Evolutionary conservation across 2,329 filamentous ascomycete genomes (phyloP).

Genomic region (Penicillium oxalicum): DNA sequence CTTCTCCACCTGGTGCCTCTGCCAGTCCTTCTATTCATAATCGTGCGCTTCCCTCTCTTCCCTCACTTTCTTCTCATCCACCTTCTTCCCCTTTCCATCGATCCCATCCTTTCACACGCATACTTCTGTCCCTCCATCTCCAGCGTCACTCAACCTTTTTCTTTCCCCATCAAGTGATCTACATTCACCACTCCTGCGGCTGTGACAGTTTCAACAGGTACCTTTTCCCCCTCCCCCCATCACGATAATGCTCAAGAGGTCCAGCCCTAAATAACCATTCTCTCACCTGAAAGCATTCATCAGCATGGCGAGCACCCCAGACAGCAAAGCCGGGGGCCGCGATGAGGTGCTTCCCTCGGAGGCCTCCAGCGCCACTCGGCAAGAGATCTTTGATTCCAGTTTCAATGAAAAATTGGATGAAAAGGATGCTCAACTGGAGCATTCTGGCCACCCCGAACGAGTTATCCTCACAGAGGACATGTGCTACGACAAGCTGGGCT

Average conservation of each 20-base stretch:
- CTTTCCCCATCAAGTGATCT: neutral
- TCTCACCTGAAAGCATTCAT: neutral
- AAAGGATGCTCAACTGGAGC: conserved; percentile 21
- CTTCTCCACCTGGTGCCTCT: neutral
- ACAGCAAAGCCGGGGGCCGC: conserved; percentile 13
- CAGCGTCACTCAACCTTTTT: neutral
- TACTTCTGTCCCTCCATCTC: neutral
- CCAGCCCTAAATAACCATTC: neutral
- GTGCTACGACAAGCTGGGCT: conserved; percentile 62
- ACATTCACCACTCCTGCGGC: neutral
- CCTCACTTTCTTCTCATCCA: neutral
- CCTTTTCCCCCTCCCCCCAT: neutral
- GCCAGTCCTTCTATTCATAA: neutral
- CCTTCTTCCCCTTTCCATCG: neutral
- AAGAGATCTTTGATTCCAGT: conserved; percentile 17
- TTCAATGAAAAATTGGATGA: conserved; percentile 18
- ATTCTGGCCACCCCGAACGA: conserved; percentile 22
- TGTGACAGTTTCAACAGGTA: neutral
- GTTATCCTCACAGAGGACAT: conserved; percentile 48
- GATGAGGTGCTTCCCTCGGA: conserved; percentile 29
- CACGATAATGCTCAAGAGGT: neutral
- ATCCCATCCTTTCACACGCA: neutral
- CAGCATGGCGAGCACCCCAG: conserved; percentile 18
- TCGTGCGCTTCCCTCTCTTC: neutral
- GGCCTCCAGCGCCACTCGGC: conserved; percentile 29